Conservation (phyloP, 1,284 basidiomycete species). For the Vanrija pseudolonga region DNA sequence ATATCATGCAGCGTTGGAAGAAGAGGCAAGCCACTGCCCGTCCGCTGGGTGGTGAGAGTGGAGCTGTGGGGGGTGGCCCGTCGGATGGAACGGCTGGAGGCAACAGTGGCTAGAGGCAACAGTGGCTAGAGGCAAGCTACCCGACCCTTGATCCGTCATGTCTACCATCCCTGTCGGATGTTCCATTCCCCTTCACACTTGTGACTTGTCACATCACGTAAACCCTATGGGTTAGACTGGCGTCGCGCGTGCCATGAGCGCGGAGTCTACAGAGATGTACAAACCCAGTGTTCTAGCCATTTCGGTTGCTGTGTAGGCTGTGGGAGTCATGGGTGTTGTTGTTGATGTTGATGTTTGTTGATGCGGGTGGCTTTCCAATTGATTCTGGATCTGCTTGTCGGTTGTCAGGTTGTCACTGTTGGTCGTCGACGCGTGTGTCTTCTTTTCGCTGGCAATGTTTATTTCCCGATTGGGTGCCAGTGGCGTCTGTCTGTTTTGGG, state of each 20-base stretch:
- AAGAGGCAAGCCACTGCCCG: constrained; percentile 1
- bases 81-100: not conserved
- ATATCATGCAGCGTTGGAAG: constrained; percentile 22
- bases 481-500: no score
- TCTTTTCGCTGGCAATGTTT: not conserved
- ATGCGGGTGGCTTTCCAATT: no score
- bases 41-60: not conserved
- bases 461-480: no score
- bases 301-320: not conserved
- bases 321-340: not conserved
- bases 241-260: not conserved
- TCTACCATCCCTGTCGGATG: not conserved
- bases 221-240: not conserved
- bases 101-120: not conserved
- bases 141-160: not conserved
- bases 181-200: no score
- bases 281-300: not conserved
- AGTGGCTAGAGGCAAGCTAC: no score
- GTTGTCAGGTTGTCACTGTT: no score
- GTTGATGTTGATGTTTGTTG: not conserved
- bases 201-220: no score
- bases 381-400: not conserved
- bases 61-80: not conserved
- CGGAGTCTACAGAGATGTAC: not conserved
- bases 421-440: not conserved